phyloP scores from a whole-genome alignment of 805 yeast species.

The Candida ponderosae region DNA sequence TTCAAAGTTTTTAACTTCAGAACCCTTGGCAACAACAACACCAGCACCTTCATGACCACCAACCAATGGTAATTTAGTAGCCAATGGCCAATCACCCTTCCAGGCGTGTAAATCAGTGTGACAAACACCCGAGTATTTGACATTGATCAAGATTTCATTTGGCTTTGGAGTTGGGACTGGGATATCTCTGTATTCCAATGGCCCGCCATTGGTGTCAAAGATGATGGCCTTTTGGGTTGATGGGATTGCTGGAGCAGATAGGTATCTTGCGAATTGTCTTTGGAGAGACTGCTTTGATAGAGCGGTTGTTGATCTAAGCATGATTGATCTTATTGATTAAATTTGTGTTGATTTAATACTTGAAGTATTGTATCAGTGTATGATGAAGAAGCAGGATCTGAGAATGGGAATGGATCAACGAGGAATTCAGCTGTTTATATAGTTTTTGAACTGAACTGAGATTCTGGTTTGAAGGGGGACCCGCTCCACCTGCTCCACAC shows the following conservation, averaged over 20 bases:
- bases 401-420: too few species aligned
- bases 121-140: slow-evolving; percentile 87
- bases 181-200: slow-evolving; percentile 58
- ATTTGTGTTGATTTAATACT: too few species aligned
- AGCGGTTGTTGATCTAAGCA: too few species aligned
- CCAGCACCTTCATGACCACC: slow-evolving; percentile 94
- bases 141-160: slow-evolving; percentile 71
- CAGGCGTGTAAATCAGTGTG: slow-evolving; percentile 93
- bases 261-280: background rate
- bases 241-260: slow-evolving; percentile 37
- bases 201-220: slow-evolving; percentile 60
- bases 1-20: slow-evolving; percentile 59
- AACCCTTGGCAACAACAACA: slow-evolving; percentile 70
- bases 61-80: slow-evolving; percentile 64
- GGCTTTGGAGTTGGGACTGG: slow-evolving; percentile 77
- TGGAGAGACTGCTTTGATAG: too few species aligned
- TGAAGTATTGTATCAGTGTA: too few species aligned
- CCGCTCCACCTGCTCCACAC: too few species aligned
- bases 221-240: slow-evolving; percentile 63
- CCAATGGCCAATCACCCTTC: slow-evolving; percentile 90
- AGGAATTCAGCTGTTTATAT: too few species aligned
- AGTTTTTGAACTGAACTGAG: too few species aligned
- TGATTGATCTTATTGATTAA: too few species aligned
- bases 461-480: too few species aligned
- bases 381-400: too few species aligned